phyloP scores from a whole-genome alignment of 805 yeast genomes.

The Clavispora santaluciae region DNA sequence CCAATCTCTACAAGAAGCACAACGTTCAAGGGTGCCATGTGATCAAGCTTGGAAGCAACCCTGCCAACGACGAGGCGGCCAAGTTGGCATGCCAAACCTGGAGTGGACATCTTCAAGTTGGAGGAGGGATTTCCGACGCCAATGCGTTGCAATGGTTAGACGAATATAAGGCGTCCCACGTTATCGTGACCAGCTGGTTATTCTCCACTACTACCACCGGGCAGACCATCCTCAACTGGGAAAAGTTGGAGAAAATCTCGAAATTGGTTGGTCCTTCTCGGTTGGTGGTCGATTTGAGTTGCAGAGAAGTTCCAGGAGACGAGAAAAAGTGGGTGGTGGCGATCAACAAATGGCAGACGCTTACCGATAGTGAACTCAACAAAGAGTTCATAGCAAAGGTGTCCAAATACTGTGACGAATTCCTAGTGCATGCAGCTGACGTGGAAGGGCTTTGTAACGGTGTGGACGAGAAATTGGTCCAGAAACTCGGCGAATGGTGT shows the following conservation, averaged over 20 bases:
- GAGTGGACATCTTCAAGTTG: slow-evolving; percentile 76
- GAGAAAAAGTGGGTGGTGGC: slow-evolving; percentile 79
- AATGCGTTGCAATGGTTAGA: slow-evolving; percentile 81
- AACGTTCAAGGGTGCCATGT: slow-evolving; percentile 79
- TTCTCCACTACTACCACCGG: slow-evolving; percentile 60
- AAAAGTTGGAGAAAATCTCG: slow-evolving; percentile 49
- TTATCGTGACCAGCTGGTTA: slow-evolving; percentile 88
- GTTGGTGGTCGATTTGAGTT: slow-evolving; percentile 87
- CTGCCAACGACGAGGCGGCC: slow-evolving; percentile 80
- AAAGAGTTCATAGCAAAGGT: slow-evolving; percentile 50
- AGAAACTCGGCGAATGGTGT: slow-evolving; percentile 73
- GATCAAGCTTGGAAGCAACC: slow-evolving; percentile 77
- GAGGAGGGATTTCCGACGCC: slow-evolving; percentile 80
- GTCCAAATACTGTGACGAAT: slow-evolving; percentile 71
- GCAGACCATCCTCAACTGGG: slow-evolving; percentile 32
- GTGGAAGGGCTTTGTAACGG: slow-evolving; percentile 96
- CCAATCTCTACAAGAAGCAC: slow-evolving; percentile 58
- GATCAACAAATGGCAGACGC: slow-evolving; percentile 94
- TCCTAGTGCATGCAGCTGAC: slow-evolving; percentile 95
- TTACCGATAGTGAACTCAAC: slow-evolving; percentile 61
- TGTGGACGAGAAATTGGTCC: slow-evolving; percentile 76
- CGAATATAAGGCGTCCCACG: slow-evolving; percentile 67
- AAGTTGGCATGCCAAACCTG: slow-evolving; percentile 65
- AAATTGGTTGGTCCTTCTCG: slow-evolving; percentile 54
- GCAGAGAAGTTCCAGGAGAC: slow-evolving; percentile 41